These are phyloP conservation scores for Graphilbum sp. DNA, from an alignment of 2,329 filamentous ascomycete genomes.

Conservation along the genomic window DNA sequence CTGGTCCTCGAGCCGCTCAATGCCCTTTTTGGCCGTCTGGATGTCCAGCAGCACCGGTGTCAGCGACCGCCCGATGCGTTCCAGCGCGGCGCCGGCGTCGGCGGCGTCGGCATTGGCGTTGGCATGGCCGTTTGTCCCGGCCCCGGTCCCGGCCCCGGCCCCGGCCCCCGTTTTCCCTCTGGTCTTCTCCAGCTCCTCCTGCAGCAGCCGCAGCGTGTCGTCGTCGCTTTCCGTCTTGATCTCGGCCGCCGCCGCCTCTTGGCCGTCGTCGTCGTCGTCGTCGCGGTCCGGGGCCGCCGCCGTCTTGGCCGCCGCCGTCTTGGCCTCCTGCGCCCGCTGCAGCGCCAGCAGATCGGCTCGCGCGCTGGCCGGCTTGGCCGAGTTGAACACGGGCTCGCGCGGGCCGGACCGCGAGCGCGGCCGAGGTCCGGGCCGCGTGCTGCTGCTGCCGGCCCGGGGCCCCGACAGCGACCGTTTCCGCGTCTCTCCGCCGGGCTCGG, in stretches of 20 bases:
- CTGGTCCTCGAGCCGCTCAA: slow-evolving; percentile 38
- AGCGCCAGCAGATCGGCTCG: slow-evolving; percentile 39
- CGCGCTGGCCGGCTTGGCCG: slow-evolving; percentile 35
- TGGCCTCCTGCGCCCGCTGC: slow-evolving; percentile 18
- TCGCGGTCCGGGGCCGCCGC: not conserved
- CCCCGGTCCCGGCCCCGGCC: slow-evolving; percentile 9
- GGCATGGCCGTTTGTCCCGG: no score
- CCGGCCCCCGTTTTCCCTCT: slow-evolving; percentile 10
- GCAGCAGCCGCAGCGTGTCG: not conserved
- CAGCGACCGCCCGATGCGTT: slow-evolving; percentile 36
- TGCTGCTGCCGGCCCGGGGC: no score
- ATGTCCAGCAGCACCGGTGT: slow-evolving; percentile 34
- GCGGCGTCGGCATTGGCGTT: no score
- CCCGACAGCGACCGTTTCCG: no score
- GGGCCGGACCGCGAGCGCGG: slow-evolving; percentile 23
- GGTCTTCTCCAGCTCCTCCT: not conserved
- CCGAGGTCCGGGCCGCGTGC: slow-evolving; percentile 14
- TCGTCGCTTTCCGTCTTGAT: slow-evolving; percentile 12
- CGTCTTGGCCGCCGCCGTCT: slow-evolving; percentile 7
- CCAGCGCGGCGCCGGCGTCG: slow-evolving; percentile 11
- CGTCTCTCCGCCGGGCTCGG: not conserved
- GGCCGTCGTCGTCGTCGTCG: not conserved
- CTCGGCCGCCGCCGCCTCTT: slow-evolving; percentile 5
- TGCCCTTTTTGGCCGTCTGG: slow-evolving; percentile 37
- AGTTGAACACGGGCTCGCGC: slow-evolving; percentile 35